Evolutionary conservation across 345 rosid species (phyloP), one percentile per base, ranked within the genome.

Genomic region (Hibiscus tridactylites): DNA sequence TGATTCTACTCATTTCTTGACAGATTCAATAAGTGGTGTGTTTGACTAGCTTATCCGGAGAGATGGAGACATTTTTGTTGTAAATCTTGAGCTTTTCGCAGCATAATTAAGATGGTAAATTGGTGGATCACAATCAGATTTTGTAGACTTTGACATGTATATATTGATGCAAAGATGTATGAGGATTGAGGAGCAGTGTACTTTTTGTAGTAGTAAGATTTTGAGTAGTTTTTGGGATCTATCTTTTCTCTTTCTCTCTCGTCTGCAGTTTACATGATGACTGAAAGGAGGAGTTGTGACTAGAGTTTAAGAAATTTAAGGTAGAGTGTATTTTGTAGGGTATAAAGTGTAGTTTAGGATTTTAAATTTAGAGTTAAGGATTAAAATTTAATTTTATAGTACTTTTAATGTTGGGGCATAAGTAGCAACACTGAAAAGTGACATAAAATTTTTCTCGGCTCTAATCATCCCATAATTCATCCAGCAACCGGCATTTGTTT

Each of bases 241-340:
- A 60, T 54, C 7, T 73, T 62, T 73, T 70, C 35, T 35, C 70
- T 73, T 16, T 76, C 53, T 57, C 42, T 52, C 63, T 21, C 19
- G 71, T 6, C 76, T 53, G 73, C 73, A 44, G 74, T 11, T 42
- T 61, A 77, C 80, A 78, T 75, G 83, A 83, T 84, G 85, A 76
- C 85, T 76, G 80, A 83, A 89, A 83, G 89, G 84, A 78, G 91
- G 84, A 78, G n/a, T n/a, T n/a, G n/a, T n/a, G n/a, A n/a, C n/a
- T n/a, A n/a, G n/a, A n/a, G n/a, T n/a, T n/a, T n/a, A n/a, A n/a
- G n/a, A n/a, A n/a, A n/a, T n/a, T n/a, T n/a, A n/a, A n/a, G n/a
- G n/a, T n/a, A n/a, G n/a, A n/a, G n/a, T n/a, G n/a, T n/a, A n/a
- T n/a, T n/a, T n/a, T n/a, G n/a, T n/a, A n/a, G n/a, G n/a, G n/a